Conservation (phyloP, 441 rosid species). For the Melastoma candidum region DNA sequence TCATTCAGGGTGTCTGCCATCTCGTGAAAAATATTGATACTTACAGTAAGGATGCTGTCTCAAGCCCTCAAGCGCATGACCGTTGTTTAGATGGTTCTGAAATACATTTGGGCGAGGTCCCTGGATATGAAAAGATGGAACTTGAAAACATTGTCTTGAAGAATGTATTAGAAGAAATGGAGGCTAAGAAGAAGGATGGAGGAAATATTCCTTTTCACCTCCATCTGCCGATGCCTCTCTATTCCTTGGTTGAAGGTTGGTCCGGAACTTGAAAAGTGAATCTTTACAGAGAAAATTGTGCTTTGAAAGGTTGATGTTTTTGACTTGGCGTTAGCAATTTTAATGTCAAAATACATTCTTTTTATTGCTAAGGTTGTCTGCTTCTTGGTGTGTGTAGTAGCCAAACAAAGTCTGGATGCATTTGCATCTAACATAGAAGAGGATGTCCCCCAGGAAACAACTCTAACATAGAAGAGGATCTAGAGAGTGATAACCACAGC, state of each 20-base stretch:
- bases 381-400: no score
- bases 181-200: constrained; percentile 53
- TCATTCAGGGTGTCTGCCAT: constrained; percentile 76
- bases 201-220: constrained; percentile 72
- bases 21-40: constrained; percentile 63
- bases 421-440: no score
- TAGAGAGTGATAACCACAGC: no score
- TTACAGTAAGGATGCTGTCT: constrained; percentile 61
- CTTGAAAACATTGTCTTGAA: constrained; percentile 62
- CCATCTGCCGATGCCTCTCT: constrained; percentile 52
- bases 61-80: constrained; percentile 39
- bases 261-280: background rate
- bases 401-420: no score
- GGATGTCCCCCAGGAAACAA: no score
- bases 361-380: no score
- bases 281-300: no score
- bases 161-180: constrained; percentile 63
- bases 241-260: constrained; percentile 71
- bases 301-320: no score
- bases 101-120: constrained; percentile 38
- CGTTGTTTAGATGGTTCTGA: constrained; percentile 40
- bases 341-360: no score
- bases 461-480: no score
- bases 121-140: constrained; percentile 83
- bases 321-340: no score